These are phyloP conservation scores for Schizosaccharomyces lindneri DNA, from an alignment of 805 yeast species.

Conservation along the genomic window DNA sequence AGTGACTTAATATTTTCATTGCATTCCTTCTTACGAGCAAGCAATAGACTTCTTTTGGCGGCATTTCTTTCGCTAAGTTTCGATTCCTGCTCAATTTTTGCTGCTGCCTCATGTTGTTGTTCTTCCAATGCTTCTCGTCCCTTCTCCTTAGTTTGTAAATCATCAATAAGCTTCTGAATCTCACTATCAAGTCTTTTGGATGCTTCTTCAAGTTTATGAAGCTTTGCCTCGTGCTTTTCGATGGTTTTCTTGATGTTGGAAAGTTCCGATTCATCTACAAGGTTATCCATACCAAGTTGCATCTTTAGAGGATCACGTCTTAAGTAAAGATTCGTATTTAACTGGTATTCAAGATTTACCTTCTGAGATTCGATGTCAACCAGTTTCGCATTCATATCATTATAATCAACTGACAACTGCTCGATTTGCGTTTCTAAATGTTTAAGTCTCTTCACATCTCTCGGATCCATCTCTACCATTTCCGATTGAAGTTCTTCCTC, in stretches of 20 bases:
- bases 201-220: constrained; percentile 11
- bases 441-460: background rate
- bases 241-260: constrained; percentile 9
- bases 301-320: constrained; percentile 19
- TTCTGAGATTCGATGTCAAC: constrained; percentile 24
- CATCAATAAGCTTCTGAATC: constrained; percentile 7
- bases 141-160: constrained; percentile 16
- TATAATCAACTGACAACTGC: constrained; percentile 12
- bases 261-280: constrained; percentile 10
- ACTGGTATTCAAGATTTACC: constrained; percentile 26
- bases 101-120: constrained; percentile 28
- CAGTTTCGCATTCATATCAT: constrained; percentile 18
- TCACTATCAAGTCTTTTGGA: constrained; percentile 12
- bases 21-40: constrained; percentile 42
- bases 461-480: background rate
- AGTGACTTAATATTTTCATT: constrained; percentile 51
- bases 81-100: constrained; percentile 33
- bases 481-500: background rate
- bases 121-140: constrained; percentile 27
- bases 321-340: constrained; percentile 33
- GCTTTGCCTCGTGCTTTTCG: constrained; percentile 9
- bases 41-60: constrained; percentile 34
- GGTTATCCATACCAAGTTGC: constrained; percentile 6
- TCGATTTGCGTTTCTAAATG: background rate
- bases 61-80: constrained; percentile 39